Percentiles rank a stretch among this genome's conserved stretches.
Evolutionary conservation across 2,329 filamentous ascomycete species (phyloP).

Genomic region (Phialemoniopsis sp.): DNA sequence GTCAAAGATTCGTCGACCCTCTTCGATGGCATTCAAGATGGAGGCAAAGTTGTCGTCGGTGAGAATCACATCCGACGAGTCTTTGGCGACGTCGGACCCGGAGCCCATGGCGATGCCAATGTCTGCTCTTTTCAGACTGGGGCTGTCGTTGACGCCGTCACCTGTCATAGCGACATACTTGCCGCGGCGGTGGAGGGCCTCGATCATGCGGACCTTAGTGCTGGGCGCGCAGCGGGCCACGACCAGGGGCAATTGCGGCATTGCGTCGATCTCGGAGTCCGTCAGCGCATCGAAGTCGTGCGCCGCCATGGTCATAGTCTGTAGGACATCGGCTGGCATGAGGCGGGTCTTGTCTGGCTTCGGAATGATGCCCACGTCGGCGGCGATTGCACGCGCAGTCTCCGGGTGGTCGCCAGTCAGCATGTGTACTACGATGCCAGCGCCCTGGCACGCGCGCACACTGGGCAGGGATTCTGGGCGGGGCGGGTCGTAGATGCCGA

Average conservation of each 20-base stretch:
- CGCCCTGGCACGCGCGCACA: conserved; percentile 48
- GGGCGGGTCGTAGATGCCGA: conserved; percentile 66
- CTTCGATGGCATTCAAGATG: no score
- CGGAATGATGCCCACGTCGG: conserved; percentile 29
- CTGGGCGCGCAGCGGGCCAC: conserved; percentile 58
- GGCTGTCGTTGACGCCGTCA: conserved; percentile 66
- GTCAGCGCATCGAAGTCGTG: conserved; percentile 53
- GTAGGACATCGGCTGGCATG: conserved; percentile 41
- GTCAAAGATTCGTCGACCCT: conserved; percentile 66
- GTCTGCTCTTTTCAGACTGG: conserved; percentile 59
- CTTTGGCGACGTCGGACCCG: conserved; percentile 61
- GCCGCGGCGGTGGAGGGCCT: conserved; percentile 59
- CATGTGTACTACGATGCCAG: conserved; percentile 58
- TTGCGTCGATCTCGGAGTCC: conserved; percentile 51
- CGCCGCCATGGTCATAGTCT: conserved; percentile 52
- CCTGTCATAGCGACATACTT: conserved; percentile 68
- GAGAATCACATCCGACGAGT: conserved; percentile 61
- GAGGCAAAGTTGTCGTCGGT: conserved; percentile 69
- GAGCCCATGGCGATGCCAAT: conserved; percentile 64
- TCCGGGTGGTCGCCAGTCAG: conserved; percentile 59
- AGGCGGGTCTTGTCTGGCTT: conserved; percentile 35
- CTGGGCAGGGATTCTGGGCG: conserved; percentile 59
- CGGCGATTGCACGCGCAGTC: conserved; percentile 57
- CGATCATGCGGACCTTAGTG: conserved; percentile 64
- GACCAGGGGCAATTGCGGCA: conserved; percentile 54